A percentile compares a stretch with the other conserved stretches of the same genome.
Conservation (phyloP, 1,284 basidiomycete genomes). For the Pseudozyma pruni region DNA sequence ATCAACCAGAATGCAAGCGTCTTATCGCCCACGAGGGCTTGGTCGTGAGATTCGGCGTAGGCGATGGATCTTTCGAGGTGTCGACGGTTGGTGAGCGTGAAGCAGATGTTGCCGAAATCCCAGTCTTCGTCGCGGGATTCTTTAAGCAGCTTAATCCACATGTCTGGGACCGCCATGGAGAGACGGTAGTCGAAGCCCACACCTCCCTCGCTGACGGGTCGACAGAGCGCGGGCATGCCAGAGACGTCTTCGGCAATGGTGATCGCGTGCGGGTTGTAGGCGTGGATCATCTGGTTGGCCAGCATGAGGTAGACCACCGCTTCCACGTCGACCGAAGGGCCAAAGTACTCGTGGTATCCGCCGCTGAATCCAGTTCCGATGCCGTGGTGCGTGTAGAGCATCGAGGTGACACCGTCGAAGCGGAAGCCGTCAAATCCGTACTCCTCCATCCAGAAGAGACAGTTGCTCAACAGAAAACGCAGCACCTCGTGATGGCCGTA, state of each 20-base stretch:
- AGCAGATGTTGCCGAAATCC: slow-evolving; percentile 87
- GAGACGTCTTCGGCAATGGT: slow-evolving; percentile 98
- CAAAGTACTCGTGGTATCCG: slow-evolving; percentile 98
- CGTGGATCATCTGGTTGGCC: slow-evolving; percentile 89
- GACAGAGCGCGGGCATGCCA: slow-evolving; percentile 94
- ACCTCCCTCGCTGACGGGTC: slow-evolving; percentile 82
- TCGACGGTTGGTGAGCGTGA: slow-evolving; percentile 89
- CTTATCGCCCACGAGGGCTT: slow-evolving; percentile 92
- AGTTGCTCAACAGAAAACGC: slow-evolving; percentile 91
- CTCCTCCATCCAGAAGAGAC: slow-evolving; percentile 94
- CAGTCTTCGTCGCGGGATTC: slow-evolving; percentile 88
- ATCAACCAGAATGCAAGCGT: slow-evolving; percentile 98
- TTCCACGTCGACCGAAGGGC: slow-evolving; percentile 83
- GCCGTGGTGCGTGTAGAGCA: slow-evolving; percentile 97
- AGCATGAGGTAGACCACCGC: slow-evolving; percentile 96
- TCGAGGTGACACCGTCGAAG: slow-evolving; percentile 97
- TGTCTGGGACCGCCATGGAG: slow-evolving; percentile 97
- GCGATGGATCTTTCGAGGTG: slow-evolving; percentile 90
- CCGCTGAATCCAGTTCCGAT: slow-evolving; percentile 97
- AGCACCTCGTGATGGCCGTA: slow-evolving; percentile 93
- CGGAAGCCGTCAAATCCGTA: slow-evolving; percentile 97
- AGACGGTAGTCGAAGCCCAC: slow-evolving; percentile 97
- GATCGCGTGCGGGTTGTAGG: slow-evolving; percentile 80
- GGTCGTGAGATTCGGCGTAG: slow-evolving; percentile 96
- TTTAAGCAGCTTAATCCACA: slow-evolving; percentile 99